Evolutionary conservation across 495 filamentous ascomycete genomes (phyloP), one percentile per base, ranked within the genome.

Genomic region (Massariosphaeria phaeospora): DNA sequence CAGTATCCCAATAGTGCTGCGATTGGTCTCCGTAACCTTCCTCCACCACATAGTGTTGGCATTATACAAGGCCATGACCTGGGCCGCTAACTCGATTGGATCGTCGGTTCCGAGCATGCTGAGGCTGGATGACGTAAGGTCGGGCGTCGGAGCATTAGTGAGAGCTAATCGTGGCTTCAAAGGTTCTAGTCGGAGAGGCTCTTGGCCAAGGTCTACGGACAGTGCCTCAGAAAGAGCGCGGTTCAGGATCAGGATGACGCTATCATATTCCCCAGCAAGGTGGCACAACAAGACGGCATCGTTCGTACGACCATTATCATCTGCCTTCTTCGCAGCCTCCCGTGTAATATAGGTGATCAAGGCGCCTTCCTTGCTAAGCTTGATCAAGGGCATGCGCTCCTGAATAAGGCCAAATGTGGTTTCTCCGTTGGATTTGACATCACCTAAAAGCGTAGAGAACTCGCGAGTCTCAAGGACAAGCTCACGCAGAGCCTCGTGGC

Each of bases 281-380:
- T 97, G 91, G 65, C 93, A 96, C 33, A 99, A 73, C 40, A 99
- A 76, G 4, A 96, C 91, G 0, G 94, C 90, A 69, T 99, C 93
- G 6, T 89, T 89, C 1, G 84, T 85, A 31, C 94, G 78, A 29
- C 94, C 91, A 68, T 89, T 94, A 63, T 97, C 94, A 57, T 97
- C 91, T 4, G 93, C 93, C 50, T 89, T 84, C 46, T 80, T 83
- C 29, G 93, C 93, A 27, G 93, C 93, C 68, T 95, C 88, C 33
- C 88, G 74, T 2, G 89, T 96, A 65, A 99, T 88, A 36, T 82
- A 82, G 58, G 81, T 83, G 57, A 97, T 75, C 68, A 96, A 94
- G 50, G 94, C 85, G 29, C 83, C 77, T 66, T 91, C 80, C 62
- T 89, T 83, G 11, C 75, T 75, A 13, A 96, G 72, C 13, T 83